A percentile compares a stretch with the other conserved stretches of the same genome.
Conservation (phyloP, 345 rosid species). For the Arabis hirsuta region DNA sequence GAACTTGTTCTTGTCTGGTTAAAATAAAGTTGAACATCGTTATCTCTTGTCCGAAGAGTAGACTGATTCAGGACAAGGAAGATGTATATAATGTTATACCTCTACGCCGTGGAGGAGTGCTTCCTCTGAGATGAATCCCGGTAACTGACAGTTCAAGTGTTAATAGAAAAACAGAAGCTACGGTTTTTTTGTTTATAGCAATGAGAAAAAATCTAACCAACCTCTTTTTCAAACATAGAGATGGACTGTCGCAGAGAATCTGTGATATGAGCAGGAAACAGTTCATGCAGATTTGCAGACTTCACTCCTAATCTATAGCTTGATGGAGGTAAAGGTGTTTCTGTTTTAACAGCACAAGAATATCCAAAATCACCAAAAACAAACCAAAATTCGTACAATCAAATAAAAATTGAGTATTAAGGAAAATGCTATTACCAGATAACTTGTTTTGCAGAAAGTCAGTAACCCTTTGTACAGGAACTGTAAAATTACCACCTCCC, state of each 20-base stretch:
- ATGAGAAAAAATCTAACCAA: slow-evolving; percentile 29
- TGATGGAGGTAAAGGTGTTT: slow-evolving; percentile 72
- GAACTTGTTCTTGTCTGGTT: slow-evolving; percentile 91
- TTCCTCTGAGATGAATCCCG: slow-evolving; percentile 82
- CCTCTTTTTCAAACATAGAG: slow-evolving; percentile 82
- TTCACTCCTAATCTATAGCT: slow-evolving; percentile 92
- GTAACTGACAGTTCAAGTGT: slow-evolving; percentile 60
- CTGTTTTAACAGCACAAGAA: slow-evolving; percentile 51
- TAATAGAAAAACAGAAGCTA: slow-evolving; percentile 23
- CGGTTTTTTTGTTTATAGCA: background rate
- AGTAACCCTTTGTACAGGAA: slow-evolving; percentile 85
- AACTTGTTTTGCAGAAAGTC: slow-evolving; percentile 79
- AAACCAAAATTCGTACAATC: background rate
- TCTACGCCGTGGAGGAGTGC: slow-evolving; percentile 98
- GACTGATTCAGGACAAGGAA: slow-evolving; percentile 11
- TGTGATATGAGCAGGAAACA: slow-evolving; percentile 73
- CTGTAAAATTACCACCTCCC: slow-evolving; percentile 88
- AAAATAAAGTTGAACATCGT: background rate
- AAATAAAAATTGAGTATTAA: slow-evolving; percentile 5
- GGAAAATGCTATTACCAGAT: slow-evolving; percentile 56
- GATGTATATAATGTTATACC: slow-evolving; percentile 48
- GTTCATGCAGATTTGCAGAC: slow-evolving; percentile 80
- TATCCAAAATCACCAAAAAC: slow-evolving; percentile 11
- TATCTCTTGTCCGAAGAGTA: slow-evolving; percentile 6
- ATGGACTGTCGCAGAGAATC: slow-evolving; percentile 73